phyloP scores from a whole-genome alignment of 371 early-diverging fungal genomes.

The Batkoa obscura region DNA sequence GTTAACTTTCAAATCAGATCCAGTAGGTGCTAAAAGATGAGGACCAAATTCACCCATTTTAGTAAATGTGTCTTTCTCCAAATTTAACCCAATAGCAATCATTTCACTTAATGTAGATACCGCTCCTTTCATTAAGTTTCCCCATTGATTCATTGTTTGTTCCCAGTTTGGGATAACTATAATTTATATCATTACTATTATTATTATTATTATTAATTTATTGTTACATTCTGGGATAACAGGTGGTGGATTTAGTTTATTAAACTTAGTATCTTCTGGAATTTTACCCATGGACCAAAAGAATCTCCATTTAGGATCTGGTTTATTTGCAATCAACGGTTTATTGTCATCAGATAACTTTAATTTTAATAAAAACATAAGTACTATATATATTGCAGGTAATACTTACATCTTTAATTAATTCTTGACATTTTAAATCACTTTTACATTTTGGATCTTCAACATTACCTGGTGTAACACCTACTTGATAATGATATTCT shows the following conservation, averaged over 20 bases:
- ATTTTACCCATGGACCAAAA: slow-evolving; percentile 27
- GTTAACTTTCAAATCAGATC: slow-evolving; percentile 32
- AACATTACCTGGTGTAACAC: slow-evolving; percentile 39
- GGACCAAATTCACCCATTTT: slow-evolving; percentile 31
- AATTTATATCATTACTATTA: not conserved
- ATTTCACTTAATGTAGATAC: slow-evolving; percentile 30
- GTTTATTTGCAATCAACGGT: slow-evolving; percentile 18
- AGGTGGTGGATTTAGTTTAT: slow-evolving; percentile 32
- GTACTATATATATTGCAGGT: not conserved
- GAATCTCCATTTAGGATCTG: slow-evolving; percentile 57
- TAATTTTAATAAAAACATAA: not conserved
- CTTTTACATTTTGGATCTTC: slow-evolving; percentile 41
- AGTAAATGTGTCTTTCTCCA: slow-evolving; percentile 24
- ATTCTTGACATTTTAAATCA: slow-evolving; percentile 30
- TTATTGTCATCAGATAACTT: slow-evolving; percentile 18
- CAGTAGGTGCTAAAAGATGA: slow-evolving; percentile 51
- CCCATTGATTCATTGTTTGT: slow-evolving; percentile 37
- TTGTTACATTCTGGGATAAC: slow-evolving; percentile 30
- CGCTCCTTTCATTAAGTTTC: slow-evolving; percentile 27
- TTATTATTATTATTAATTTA: not conserved
- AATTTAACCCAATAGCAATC: slow-evolving; percentile 36
- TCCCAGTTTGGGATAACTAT: slow-evolving; percentile 25
- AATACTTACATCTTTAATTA: slow-evolving; percentile 19
- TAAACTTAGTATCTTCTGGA: slow-evolving; percentile 29
- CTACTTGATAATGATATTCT: slow-evolving; percentile 32